phyloP scores from a whole-genome alignment of 306 rosid genomes.

The Fragaria nilgerrensis region DNA sequence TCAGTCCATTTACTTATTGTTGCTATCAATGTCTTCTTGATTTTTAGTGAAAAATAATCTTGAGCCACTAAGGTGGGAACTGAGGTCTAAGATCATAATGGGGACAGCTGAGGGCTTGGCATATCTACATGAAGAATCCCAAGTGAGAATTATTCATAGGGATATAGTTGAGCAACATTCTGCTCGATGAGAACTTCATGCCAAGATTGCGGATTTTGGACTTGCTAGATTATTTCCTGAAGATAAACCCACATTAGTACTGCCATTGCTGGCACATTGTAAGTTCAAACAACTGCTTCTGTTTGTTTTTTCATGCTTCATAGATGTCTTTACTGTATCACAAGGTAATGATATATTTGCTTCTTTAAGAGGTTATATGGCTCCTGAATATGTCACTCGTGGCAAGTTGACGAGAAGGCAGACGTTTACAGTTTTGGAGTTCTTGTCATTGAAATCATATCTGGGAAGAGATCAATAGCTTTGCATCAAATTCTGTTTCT shows the following conservation, averaged over 20 bases:
- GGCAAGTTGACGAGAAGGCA: conserved; percentile 76
- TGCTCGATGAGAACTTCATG: conserved; percentile 51
- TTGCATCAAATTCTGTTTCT: conserved; percentile 24
- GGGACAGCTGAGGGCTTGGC: conserved; percentile 68
- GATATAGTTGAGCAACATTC: conserved; percentile 57
- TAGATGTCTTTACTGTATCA: background rate
- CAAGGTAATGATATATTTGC: background rate
- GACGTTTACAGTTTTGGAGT: conserved; percentile 79
- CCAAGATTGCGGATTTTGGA: conserved; percentile 72
- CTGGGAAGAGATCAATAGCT: conserved; percentile 51
- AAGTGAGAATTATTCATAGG: conserved; percentile 60
- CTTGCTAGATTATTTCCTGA: conserved; percentile 63
- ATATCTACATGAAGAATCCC: conserved; percentile 62
- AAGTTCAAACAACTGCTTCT: background rate
- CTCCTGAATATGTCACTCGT: conserved; percentile 63
- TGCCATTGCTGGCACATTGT: conserved; percentile 46
- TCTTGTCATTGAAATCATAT: conserved; percentile 49
- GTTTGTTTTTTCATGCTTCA: background rate
- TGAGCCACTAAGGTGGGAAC: conserved; percentile 33
- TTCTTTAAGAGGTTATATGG: conserved; percentile 71
- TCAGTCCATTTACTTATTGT: background rate
- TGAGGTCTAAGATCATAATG: conserved; percentile 33
- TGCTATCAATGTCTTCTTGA: background rate
- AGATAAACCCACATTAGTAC: conserved; percentile 44
- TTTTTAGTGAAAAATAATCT: conserved; percentile 19